phyloP scores from a whole-genome alignment of 139 green algal genomes.

The Tetradesmus obliquus region DNA sequence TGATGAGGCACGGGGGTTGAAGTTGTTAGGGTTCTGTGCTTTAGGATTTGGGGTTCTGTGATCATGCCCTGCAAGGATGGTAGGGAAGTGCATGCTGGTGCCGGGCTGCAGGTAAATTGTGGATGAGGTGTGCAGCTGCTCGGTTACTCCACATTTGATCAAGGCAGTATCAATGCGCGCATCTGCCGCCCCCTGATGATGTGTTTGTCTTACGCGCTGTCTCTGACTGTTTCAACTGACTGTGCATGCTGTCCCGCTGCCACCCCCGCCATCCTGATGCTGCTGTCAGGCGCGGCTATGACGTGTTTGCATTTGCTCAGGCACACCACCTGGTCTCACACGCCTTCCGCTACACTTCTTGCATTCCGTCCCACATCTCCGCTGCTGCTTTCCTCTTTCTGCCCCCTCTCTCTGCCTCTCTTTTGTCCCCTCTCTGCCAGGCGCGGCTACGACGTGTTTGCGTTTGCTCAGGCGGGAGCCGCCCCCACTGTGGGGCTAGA shows the following conservation, averaged over 20 bases:
- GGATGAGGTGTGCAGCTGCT: neutral
- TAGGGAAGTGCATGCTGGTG: neutral
- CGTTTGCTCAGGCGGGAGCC: constrained; percentile 20
- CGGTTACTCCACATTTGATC: no score
- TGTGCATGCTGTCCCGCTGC: no score
- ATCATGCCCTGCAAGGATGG: neutral
- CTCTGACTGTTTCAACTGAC: neutral
- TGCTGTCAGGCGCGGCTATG: constrained; percentile 27
- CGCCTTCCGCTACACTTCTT: neutral
- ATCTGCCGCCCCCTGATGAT: neutral
- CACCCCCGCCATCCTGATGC: neutral
- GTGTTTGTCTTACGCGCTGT: neutral
- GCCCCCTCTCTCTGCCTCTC: neutral
- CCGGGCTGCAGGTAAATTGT: neutral
- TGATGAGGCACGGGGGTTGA: no score
- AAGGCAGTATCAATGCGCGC: no score
- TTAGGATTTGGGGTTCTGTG: neutral
- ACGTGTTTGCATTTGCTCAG: constrained; percentile 14
- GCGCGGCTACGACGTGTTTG: constrained; percentile 34
- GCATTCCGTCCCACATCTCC: neutral
- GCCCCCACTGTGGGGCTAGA: constrained; percentile 8
- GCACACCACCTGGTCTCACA: neutral
- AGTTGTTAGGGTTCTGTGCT: no score
- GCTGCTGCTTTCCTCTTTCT: neutral
- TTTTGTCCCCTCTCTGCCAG: neutral